Conservation (phyloP, 768 basidiomycete species). For the Tulasnella sp. region DNA sequence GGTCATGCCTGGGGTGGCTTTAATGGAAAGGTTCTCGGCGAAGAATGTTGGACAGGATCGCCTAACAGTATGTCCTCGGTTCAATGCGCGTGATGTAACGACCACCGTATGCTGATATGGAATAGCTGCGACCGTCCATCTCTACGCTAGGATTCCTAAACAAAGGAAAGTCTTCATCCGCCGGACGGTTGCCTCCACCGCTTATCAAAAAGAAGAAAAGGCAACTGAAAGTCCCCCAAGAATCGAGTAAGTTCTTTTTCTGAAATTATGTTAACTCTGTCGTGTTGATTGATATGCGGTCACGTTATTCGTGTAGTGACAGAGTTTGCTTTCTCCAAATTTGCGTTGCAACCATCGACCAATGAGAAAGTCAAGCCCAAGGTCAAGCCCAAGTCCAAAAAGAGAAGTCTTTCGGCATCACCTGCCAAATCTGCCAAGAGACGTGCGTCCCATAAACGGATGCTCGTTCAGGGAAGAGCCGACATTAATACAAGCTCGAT, state of each 20-base stretch:
- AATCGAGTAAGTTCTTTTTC: neutral
- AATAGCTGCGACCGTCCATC: slow-evolving; percentile 35
- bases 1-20: slow-evolving; percentile 41
- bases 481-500: neutral
- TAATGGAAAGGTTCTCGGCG: slow-evolving; percentile 59
- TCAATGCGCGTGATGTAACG: neutral
- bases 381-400: slow-evolving; percentile 24
- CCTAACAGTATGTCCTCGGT: slow-evolving; percentile 40
- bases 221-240: neutral
- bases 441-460: neutral
- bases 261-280: too few species aligned
- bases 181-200: slow-evolving; percentile 14
- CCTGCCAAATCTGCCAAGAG: slow-evolving; percentile 3
- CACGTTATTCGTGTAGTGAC: neutral
- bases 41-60: slow-evolving; percentile 52
- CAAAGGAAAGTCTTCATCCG: slow-evolving; percentile 52
- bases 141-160: slow-evolving; percentile 47
- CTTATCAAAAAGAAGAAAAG: neutral
- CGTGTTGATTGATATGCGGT: too few species aligned
- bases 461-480: neutral
- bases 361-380: too few species aligned
- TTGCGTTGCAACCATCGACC: neutral
- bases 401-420: slow-evolving; percentile 6
- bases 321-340: neutral
- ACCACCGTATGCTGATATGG: neutral